Evolutionary conservation across 1,139 yeast genomes (phyloP).

Genomic region (Sugiyamaella neomexicana): DNA sequence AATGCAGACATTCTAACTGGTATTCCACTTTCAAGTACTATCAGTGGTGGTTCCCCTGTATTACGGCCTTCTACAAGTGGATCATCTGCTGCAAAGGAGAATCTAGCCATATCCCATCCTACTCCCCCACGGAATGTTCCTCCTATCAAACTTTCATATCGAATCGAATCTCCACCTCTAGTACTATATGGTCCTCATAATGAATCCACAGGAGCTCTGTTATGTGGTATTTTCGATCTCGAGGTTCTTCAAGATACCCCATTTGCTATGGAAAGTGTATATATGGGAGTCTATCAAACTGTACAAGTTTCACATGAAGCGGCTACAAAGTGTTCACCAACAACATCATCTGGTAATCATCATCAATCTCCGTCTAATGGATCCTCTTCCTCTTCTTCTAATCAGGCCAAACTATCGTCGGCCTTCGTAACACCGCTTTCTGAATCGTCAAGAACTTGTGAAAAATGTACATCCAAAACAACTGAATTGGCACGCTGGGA

Average conservation of each 20-base stretch:
- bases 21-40: neutral
- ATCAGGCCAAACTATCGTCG: constrained; percentile 4
- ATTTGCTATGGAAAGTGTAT: constrained; percentile 54
- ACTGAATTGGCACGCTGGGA: constrained; percentile 87
- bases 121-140: neutral
- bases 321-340: constrained; percentile 6
- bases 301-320: constrained; percentile 38
- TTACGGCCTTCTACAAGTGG: constrained; percentile 9
- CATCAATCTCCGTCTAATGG: neutral
- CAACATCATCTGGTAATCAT: neutral
- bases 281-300: constrained; percentile 68
- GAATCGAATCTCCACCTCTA: constrained; percentile 88
- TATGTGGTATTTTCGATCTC: constrained; percentile 64
- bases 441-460: constrained; percentile 1
- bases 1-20: constrained; percentile 13
- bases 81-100: constrained; percentile 5
- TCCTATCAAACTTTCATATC: constrained; percentile 52
- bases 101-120: neutral
- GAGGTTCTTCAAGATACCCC: constrained; percentile 35
- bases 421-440: constrained; percentile 1
- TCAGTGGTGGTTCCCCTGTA: constrained; percentile 3
- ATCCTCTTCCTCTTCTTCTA: constrained; percentile 2
- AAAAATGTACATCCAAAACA: constrained; percentile 52
- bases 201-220: constrained; percentile 81
- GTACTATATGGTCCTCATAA: constrained; percentile 74